These are phyloP conservation scores for Euphorbia peplus DNA, from an alignment of 345 rosid genomes.

Conservation along the genomic window DNA sequence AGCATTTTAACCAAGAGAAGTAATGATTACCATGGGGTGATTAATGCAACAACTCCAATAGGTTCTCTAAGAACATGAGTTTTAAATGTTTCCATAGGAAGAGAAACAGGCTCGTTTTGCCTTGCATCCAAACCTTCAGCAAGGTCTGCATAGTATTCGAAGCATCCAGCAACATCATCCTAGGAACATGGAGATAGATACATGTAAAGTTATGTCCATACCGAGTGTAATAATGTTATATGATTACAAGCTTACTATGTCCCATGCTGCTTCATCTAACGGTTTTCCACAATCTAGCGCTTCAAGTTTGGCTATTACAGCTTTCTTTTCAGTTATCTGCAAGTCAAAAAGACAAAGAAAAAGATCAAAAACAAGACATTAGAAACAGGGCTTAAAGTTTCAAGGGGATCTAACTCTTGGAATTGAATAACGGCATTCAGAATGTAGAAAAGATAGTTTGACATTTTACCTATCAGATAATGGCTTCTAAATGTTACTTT, in stretches of 20 bases:
- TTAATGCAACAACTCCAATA: slow-evolving; percentile 89
- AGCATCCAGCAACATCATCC: slow-evolving; percentile 99
- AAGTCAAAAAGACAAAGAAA: slow-evolving; percentile 8
- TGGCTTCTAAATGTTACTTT: not conserved
- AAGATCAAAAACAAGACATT: not conserved
- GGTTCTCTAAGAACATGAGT: slow-evolving; percentile 77
- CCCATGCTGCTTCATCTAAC: slow-evolving; percentile 88
- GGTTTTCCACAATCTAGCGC: slow-evolving; percentile 92
- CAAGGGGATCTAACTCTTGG: not conserved
- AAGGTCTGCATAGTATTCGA: slow-evolving; percentile 90
- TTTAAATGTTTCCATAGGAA: slow-evolving; percentile 84
- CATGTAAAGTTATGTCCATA: slow-evolving; percentile 16
- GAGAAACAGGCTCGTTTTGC: slow-evolving; percentile 78
- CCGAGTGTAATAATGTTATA: not conserved
- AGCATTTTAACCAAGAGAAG: not conserved
- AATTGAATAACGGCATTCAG: not conserved
- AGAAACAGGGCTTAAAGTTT: too few relatives aligned
- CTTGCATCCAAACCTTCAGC: slow-evolving; percentile 94
- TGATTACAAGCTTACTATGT: slow-evolving; percentile 51
- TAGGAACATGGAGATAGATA: slow-evolving; percentile 37
- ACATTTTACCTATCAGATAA: slow-evolving; percentile 8
- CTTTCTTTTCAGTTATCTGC: slow-evolving; percentile 78
- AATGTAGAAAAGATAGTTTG: not conserved
- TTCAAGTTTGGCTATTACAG: slow-evolving; percentile 79
- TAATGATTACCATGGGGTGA: slow-evolving; percentile 81